Percentiles rank a stretch among this genome's conserved stretches.
Conservation (phyloP, 1,284 basidiomycete species). For the Cutaneotrichosporon spelunceum region DNA sequence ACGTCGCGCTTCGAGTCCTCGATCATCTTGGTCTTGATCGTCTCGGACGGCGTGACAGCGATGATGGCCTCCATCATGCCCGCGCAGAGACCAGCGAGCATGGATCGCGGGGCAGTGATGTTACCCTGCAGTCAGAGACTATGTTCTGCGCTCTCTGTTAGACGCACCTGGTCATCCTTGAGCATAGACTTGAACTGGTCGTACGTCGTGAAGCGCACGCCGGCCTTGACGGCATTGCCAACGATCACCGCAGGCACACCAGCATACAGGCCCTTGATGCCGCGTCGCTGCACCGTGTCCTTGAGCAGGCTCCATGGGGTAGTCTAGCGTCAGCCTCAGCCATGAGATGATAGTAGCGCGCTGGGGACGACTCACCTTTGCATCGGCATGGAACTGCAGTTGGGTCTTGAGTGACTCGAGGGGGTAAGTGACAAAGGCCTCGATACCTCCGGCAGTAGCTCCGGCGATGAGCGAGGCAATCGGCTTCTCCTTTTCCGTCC, state of each 20-base stretch:
- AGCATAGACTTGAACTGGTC: conserved; percentile 85
- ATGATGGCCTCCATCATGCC: conserved; percentile 92
- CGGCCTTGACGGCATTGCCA: conserved; percentile 89
- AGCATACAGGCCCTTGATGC: conserved; percentile 74
- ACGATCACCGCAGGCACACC: conserved; percentile 81
- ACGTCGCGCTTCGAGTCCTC: conserved; percentile 82
- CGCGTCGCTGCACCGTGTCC: conserved; percentile 68
- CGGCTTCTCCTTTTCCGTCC: conserved; percentile 64
- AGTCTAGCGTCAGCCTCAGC: conserved; percentile 61
- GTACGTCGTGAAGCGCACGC: conserved; percentile 91
- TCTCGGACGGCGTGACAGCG: conserved; percentile 95
- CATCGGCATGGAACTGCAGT: conserved; percentile 52
- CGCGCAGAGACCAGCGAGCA: conserved; percentile 87
- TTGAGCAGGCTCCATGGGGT: conserved; percentile 66
- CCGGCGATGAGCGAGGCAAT: conserved; percentile 75
- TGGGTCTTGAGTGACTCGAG: conserved; percentile 82
- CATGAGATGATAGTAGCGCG: conserved; percentile 60
- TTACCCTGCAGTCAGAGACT: conserved; percentile 64
- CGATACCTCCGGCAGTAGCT: conserved; percentile 87
- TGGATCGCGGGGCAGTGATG: conserved; percentile 75
- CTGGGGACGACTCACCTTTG: conserved; percentile 58
- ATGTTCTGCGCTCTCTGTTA: too few relatives aligned
- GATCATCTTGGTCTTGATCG: conserved; percentile 99
- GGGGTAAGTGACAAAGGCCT: conserved; percentile 66
- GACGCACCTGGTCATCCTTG: conserved; percentile 70